phyloP scores from a whole-genome alignment of 148 eudicot genomes.

The Fagopyrum esculentum region DNA sequence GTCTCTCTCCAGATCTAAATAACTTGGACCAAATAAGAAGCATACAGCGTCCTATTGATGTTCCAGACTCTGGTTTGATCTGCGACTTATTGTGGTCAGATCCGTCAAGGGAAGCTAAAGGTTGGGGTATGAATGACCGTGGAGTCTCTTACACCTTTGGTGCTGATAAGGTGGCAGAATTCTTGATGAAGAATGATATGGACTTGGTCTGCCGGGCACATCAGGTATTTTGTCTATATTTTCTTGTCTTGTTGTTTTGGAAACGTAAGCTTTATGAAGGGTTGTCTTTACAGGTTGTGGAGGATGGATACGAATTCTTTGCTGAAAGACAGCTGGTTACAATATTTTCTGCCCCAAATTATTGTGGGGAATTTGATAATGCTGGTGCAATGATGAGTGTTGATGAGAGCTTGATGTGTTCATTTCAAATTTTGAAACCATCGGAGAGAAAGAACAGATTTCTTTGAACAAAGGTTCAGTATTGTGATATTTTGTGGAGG shows the following conservation, averaged over 20 bases:
- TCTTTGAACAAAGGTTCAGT: no score
- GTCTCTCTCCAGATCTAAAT: conserved; percentile 62
- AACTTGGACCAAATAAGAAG: conserved; percentile 57
- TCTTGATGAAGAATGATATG: conserved; percentile 37
- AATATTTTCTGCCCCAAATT: conserved; percentile 11
- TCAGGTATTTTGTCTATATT: background rate
- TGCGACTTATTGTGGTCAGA: conserved; percentile 83
- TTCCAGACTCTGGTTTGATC: conserved; percentile 68
- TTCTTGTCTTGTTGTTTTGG: background rate
- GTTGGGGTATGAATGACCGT: conserved; percentile 77
- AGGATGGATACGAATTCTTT: conserved; percentile 16
- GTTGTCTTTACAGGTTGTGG: conserved; percentile 8
- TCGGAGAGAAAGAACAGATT: background rate
- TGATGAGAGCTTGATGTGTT: conserved; percentile 12
- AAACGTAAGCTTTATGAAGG: no score
- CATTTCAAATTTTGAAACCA: conserved; percentile 11
- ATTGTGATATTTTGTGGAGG: no score
- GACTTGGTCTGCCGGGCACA: conserved; percentile 13
- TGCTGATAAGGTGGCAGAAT: conserved; percentile 63
- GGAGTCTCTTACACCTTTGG: conserved; percentile 76
- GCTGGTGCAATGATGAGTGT: conserved; percentile 16
- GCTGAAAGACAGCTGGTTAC: conserved; percentile 12
- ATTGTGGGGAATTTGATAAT: conserved; percentile 13
- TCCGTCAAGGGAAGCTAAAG: conserved; percentile 59
- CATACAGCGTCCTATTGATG: conserved; percentile 52